phyloP scores from a whole-genome alignment of 352 stramenopile genomes.

The Phytophthora rubi region DNA sequence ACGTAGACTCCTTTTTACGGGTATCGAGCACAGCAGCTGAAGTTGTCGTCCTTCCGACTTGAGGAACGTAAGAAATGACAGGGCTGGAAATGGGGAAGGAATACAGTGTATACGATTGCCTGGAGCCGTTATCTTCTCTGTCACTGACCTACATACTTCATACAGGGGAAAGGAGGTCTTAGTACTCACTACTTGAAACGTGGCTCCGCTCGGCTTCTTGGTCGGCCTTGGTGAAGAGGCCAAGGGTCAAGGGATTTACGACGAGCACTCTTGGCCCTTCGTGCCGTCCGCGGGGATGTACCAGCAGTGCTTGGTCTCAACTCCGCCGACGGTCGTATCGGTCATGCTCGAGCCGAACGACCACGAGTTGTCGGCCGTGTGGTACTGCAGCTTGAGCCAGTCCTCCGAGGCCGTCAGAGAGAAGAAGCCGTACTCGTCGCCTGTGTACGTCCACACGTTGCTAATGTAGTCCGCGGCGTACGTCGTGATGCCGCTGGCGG shows the following conservation, averaged over 20 bases:
- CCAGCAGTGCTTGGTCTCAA: conserved; percentile 80
- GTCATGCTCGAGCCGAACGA: conserved; percentile 53
- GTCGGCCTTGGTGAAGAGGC: conserved; percentile 3
- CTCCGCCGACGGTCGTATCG: conserved; percentile 50
- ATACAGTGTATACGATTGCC: conserved; percentile 24
- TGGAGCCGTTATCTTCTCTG: conserved; percentile 17
- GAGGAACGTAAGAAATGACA: background rate
- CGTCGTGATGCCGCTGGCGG: conserved; percentile 65
- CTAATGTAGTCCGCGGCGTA: conserved; percentile 61
- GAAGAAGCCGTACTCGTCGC: conserved; percentile 80
- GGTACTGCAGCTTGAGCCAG: conserved; percentile 75
- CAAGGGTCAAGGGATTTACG: conserved; percentile 17
- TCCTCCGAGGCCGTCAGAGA: conserved; percentile 59
- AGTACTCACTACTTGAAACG: conserved; percentile 29
- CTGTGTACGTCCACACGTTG: conserved; percentile 69
- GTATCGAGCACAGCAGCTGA: background rate
- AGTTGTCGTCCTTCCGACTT: no score
- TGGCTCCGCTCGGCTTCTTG: conserved; percentile 3
- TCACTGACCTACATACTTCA: conserved; percentile 31
- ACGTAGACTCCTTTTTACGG: background rate
- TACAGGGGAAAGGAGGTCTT: conserved; percentile 28
- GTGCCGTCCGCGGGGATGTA: conserved; percentile 59
- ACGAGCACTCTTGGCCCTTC: conserved; percentile 40
- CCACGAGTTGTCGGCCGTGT: conserved; percentile 70
- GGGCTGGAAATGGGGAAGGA: conserved; percentile 3